Conservation (phyloP, 352 stramenopile species). For the Saprolegnia diclina region DNA sequence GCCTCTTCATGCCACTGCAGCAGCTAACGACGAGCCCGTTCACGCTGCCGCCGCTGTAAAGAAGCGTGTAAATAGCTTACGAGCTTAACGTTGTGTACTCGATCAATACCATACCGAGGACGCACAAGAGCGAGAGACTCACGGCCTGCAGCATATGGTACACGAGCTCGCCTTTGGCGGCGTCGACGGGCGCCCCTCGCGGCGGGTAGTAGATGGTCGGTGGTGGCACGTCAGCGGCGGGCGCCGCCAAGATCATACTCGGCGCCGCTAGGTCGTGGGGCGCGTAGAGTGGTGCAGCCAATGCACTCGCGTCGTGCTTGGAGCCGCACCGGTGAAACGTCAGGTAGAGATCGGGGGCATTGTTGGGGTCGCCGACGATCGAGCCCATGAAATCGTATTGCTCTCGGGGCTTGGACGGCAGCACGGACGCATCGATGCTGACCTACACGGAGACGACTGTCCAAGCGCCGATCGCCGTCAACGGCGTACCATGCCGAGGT, state of each 20-base stretch:
- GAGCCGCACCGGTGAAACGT: slow-evolving; percentile 1
- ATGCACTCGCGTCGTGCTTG: not conserved
- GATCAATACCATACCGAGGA: slow-evolving; percentile 6
- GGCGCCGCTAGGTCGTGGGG: not conserved
- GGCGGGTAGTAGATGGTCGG: slow-evolving; percentile 21
- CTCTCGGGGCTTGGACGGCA: not conserved
- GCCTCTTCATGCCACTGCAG: slow-evolving; percentile 62
- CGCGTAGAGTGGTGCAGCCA: not conserved
- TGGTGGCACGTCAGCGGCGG: slow-evolving; percentile 23
- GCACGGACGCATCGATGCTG: slow-evolving; percentile 4
- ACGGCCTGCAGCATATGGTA: slow-evolving; percentile 10
- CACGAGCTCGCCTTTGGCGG: slow-evolving; percentile 27
- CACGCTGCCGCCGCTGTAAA: not conserved
- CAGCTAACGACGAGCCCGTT: slow-evolving; percentile 51
- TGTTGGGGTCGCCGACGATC: not conserved
- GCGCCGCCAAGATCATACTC: not conserved
- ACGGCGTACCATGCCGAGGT: not conserved
- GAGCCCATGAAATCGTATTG: slow-evolving; percentile 15
- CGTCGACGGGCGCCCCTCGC: too few species aligned
- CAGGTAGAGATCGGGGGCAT: not conserved
- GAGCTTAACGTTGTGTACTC: slow-evolving; percentile 3
- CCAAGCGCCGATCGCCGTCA: too few species aligned
- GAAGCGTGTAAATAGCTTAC: not conserved
- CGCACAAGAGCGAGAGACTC: slow-evolving; percentile 9
- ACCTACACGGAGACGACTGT: too few species aligned